Percentiles rank a stretch among this genome's conserved stretches.
These are phyloP conservation scores for Coemansia sp. DNA, from an alignment of 192 early-diverging fungal genomes.

Conservation along the genomic window DNA sequence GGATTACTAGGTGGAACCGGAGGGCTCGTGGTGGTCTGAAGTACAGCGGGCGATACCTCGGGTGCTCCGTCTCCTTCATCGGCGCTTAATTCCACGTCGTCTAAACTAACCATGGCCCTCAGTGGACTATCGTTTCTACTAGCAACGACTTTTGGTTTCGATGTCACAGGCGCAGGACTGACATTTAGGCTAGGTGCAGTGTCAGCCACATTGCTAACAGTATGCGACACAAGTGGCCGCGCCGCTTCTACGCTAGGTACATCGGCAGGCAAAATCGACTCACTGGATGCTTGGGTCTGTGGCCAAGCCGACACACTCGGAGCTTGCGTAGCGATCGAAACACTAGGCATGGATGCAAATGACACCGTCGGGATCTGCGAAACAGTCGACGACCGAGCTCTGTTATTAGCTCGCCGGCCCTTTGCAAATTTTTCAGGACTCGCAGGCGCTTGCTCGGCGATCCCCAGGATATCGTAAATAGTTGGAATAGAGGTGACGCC, in stretches of 20 bases:
- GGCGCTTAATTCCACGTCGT: neutral
- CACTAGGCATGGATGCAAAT: neutral
- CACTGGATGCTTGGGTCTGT: neutral
- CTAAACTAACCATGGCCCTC: slow-evolving; percentile 1
- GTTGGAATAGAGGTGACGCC: slow-evolving; percentile 23
- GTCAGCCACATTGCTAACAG: neutral
- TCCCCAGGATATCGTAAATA: slow-evolving; percentile 48
- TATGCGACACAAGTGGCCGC: neutral
- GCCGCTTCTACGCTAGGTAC: neutral
- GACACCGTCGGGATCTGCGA: neutral
- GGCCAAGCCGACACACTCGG: neutral
- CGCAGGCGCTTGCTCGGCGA: slow-evolving; percentile 23
- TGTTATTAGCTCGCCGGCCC: neutral
- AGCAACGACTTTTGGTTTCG: neutral
- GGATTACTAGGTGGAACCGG: neutral
- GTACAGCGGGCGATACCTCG: neutral
- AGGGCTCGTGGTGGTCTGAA: neutral
- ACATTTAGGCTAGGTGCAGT: neutral
- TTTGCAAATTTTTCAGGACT: neutral
- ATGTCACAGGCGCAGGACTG: neutral
- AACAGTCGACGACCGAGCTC: neutral
- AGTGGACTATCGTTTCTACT: neutral
- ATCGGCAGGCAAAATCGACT: neutral
- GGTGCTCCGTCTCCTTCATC: neutral
- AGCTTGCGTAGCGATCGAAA: neutral